Evolutionary conservation across 805 yeast species (phyloP).

Genomic region (Clavispora asparagi): DNA sequence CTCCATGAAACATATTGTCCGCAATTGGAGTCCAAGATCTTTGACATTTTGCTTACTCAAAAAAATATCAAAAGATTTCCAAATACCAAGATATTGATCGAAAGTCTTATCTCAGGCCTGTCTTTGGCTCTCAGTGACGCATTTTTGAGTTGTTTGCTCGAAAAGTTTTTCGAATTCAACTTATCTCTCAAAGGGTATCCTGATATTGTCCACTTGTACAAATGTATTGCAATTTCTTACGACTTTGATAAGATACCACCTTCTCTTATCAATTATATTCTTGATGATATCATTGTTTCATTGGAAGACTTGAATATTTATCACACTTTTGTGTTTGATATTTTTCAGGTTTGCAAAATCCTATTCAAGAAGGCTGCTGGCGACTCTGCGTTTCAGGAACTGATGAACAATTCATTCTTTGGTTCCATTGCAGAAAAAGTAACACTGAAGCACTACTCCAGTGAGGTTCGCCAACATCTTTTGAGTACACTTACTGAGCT

Average conservation of each 20-base stretch:
- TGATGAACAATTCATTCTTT: slow-evolving; percentile 13
- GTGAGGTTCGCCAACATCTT: slow-evolving; percentile 25
- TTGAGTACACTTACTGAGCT: slow-evolving; percentile 22
- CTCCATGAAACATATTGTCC: slow-evolving; percentile 5
- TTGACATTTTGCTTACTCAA: slow-evolving; percentile 17
- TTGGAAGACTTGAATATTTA: slow-evolving; percentile 22
- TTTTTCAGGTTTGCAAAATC: slow-evolving; percentile 18
- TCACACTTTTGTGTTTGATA: slow-evolving; percentile 24
- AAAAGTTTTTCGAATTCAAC: slow-evolving; percentile 13
- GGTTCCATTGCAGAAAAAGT: slow-evolving; percentile 11
- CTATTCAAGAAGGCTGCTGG: slow-evolving; percentile 11
- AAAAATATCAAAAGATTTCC: slow-evolving; percentile 19
- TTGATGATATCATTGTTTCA: slow-evolving; percentile 19
- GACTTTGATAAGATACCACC: slow-evolving; percentile 12
- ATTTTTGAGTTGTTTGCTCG: slow-evolving; percentile 17
- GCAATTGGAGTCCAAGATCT: slow-evolving; percentile 21
- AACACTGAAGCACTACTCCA: slow-evolving; percentile 20
- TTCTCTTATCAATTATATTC: slow-evolving; percentile 16
- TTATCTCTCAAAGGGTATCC: slow-evolving; percentile 20
- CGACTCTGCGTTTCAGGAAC: background rate
- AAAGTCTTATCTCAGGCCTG: slow-evolving; percentile 20
- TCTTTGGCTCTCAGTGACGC: slow-evolving; percentile 9
- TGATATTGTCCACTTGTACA: slow-evolving; percentile 25
- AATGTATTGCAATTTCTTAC: slow-evolving; percentile 17
- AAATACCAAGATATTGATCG: slow-evolving; percentile 22